A percentile compares a stretch with the other conserved stretches of the same genome.
These are phyloP conservation scores for Sonneratia alba DNA, from an alignment of 345 rosid species.

Conservation along the genomic window DNA sequence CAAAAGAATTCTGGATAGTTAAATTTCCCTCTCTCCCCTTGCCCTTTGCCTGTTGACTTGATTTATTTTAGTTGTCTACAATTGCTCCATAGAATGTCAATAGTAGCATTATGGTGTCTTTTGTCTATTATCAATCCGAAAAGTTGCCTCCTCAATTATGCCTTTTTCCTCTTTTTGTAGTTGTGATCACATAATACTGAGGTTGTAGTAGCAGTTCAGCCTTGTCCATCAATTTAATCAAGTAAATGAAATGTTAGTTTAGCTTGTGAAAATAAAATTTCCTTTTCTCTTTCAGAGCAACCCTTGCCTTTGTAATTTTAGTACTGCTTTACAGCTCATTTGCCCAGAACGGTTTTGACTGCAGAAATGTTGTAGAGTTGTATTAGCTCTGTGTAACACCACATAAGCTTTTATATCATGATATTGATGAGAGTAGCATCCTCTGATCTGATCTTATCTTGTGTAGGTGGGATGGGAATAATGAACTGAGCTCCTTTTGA, in stretches of 20 bases:
- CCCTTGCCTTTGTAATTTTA: not conserved
- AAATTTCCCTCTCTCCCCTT: not conserved
- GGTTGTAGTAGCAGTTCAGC: not conserved
- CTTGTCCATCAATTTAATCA: slow-evolving; percentile 4
- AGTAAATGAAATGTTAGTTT: not conserved
- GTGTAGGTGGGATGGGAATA: not conserved
- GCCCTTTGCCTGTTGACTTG: not conserved
- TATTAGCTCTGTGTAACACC: not conserved
- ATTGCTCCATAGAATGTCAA: not conserved
- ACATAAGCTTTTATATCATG: not conserved
- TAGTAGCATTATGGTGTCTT: not conserved
- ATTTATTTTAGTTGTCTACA: not conserved
- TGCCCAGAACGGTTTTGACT: not conserved
- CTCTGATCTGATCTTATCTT: not conserved
- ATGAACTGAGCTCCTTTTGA: not conserved
- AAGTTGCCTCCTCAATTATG: not conserved
- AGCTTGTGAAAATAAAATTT: not conserved
- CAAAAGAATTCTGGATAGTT: slow-evolving; percentile 20
- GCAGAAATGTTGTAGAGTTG: not conserved
- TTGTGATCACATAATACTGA: not conserved
- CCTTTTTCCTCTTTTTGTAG: not conserved
- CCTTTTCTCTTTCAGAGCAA: not conserved
- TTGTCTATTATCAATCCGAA: not conserved
- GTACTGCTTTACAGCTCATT: not conserved
- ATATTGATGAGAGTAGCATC: not conserved